These are phyloP conservation scores for Saccharomycopsis amapae DNA, from an alignment of 805 yeast genomes.

Conservation along the genomic window DNA sequence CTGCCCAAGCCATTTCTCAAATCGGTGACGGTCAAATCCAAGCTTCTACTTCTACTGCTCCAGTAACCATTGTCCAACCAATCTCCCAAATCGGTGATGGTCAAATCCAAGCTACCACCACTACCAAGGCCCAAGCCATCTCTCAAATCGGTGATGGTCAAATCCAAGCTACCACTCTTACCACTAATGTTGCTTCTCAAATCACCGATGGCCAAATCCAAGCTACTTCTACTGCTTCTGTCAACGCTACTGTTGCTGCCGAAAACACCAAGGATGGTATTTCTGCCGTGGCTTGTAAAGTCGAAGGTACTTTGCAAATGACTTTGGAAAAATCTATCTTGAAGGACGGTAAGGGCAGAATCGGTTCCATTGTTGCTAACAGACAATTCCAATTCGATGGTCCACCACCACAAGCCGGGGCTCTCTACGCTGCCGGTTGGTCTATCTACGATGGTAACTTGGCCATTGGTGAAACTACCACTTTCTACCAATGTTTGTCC, in stretches of 20 bases:
- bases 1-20: slow-evolving; percentile 34
- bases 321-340: slow-evolving; percentile 44
- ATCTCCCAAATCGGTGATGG: slow-evolving; percentile 35
- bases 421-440: slow-evolving; percentile 68
- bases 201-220: slow-evolving; percentile 36
- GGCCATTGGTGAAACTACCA: slow-evolving; percentile 54
- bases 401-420: slow-evolving; percentile 79
- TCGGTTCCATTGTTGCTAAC: slow-evolving; percentile 76
- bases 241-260: slow-evolving; percentile 22
- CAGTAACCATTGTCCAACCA: slow-evolving; percentile 29
- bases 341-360: slow-evolving; percentile 55
- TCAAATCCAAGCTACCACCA: slow-evolving; percentile 33
- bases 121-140: slow-evolving; percentile 31
- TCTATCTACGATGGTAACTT: slow-evolving; percentile 47
- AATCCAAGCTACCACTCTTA: slow-evolving; percentile 36
- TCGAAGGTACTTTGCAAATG: slow-evolving; percentile 47
- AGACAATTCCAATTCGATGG: slow-evolving; percentile 84
- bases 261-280: slow-evolving; percentile 23
- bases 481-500: slow-evolving; percentile 68
- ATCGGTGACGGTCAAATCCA: slow-evolving; percentile 44
- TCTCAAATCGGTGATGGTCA: slow-evolving; percentile 45
- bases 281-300: slow-evolving; percentile 37
- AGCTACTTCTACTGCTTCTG: slow-evolving; percentile 27
- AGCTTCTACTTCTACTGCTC: slow-evolving; percentile 30
- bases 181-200: slow-evolving; percentile 27